phyloP scores from a whole-genome alignment of 148 eudicot genomes.

The Drosera capensis region DNA sequence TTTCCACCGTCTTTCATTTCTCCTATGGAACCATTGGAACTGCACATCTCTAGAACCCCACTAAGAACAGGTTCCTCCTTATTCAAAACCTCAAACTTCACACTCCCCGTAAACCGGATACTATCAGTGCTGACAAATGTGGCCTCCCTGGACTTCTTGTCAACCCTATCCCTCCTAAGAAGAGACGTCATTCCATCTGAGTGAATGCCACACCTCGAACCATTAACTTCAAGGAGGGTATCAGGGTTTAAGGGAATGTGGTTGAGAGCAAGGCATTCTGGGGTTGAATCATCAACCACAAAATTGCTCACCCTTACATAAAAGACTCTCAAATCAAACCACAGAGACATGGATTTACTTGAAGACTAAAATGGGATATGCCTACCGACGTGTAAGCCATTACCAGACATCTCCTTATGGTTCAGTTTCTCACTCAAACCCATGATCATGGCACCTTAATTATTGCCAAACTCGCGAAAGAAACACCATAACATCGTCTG shows the following conservation, averaged over 20 bases:
- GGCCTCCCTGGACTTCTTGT: constrained; percentile 41
- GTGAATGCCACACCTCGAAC: constrained; percentile 25
- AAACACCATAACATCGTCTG: no score
- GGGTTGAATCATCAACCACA: constrained; percentile 38
- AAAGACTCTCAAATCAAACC: constrained; percentile 60
- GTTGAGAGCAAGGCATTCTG: constrained; percentile 28
- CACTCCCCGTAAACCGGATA: constrained; percentile 43
- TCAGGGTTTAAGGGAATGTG: constrained; percentile 39
- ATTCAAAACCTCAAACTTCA: constrained; percentile 51
- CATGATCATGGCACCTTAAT: no score
- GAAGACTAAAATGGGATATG: no score
- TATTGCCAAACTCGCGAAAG: no score
- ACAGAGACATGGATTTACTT: no score
- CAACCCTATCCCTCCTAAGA: constrained; percentile 34
- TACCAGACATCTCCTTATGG: no score
- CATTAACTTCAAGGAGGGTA: constrained; percentile 46
- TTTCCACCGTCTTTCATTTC: constrained; percentile 15
- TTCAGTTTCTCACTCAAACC: no score
- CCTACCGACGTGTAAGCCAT: no score
- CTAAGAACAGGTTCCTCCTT: constrained; percentile 32
- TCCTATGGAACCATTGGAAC: no score
- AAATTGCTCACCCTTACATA: constrained; percentile 56
- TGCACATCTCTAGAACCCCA: constrained; percentile 48
- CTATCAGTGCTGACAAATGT: constrained; percentile 49
- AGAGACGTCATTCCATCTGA: constrained; percentile 23